Evolutionary conservation across 495 filamentous ascomycete species (phyloP).

Genomic region (Lepidopterella palustris): DNA sequence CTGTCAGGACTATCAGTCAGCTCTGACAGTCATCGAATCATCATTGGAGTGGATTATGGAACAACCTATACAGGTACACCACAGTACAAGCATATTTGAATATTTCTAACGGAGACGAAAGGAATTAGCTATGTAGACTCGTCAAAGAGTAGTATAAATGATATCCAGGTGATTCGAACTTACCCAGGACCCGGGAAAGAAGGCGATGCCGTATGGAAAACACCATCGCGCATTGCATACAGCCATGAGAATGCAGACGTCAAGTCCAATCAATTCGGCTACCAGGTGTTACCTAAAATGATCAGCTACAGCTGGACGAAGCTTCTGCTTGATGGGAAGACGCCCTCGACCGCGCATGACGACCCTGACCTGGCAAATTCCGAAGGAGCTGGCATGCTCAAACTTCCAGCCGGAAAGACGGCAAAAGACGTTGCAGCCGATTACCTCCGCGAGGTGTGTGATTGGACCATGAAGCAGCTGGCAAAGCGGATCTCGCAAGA

Average conservation of each 20-base stretch:
- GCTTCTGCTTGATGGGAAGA: conserved; percentile 8
- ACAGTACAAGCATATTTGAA: too few relatives aligned
- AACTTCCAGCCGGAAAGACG: conserved; percentile 6
- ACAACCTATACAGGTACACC: conserved; percentile 12
- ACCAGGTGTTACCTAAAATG: conserved; percentile 8
- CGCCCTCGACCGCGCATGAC: conserved; percentile 6
- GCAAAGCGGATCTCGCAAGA: neutral
- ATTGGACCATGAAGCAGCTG: conserved; percentile 1
- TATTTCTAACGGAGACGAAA: neutral
- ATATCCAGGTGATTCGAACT: conserved; percentile 5
- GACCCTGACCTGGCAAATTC: conserved; percentile 9
- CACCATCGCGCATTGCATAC: conserved; percentile 10
- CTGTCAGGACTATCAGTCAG: too few relatives aligned
- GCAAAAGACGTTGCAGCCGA: conserved; percentile 9
- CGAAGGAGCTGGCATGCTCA: conserved; percentile 8
- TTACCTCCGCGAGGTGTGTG: conserved; percentile 12
- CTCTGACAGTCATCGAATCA: conserved; percentile 1
- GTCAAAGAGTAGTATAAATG: neutral
- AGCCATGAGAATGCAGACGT: conserved; percentile 3
- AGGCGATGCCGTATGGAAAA: neutral
- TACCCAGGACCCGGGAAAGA: conserved; percentile 1
- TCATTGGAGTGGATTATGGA: conserved; percentile 11
- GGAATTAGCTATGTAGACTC: conserved; percentile 6
- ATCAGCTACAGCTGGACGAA: conserved; percentile 12
- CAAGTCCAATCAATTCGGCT: neutral